A percentile compares a stretch with the other conserved stretches of the same genome.
Conservation (phyloP, 2,329 filamentous ascomycete genomes). For the Neoscytalidium dimidiatum region DNA sequence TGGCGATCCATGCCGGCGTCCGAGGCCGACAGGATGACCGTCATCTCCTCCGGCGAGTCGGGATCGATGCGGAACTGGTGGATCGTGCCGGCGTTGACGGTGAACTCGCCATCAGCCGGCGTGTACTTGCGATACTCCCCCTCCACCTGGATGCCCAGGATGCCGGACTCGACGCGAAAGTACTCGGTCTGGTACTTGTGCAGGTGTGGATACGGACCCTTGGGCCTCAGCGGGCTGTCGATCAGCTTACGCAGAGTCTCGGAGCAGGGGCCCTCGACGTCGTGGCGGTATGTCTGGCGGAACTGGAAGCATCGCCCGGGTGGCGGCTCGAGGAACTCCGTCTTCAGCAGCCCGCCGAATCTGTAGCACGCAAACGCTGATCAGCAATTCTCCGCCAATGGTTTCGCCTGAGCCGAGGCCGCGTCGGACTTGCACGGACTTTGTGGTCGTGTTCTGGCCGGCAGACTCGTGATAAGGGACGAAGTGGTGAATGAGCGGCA, state of each 20-base stretch:
- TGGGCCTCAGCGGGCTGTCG: constrained; percentile 9
- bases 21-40: constrained; percentile 27
- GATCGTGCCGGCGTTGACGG: constrained; percentile 22
- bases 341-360: constrained; percentile 27
- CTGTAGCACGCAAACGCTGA: constrained; percentile 20
- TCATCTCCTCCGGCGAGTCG: constrained; percentile 14
- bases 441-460: too few relatives aligned
- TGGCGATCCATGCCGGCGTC: constrained; percentile 31
- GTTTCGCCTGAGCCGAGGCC: too few relatives aligned
- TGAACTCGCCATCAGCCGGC: constrained; percentile 14
- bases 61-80: constrained; percentile 25
- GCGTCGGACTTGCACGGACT: too few relatives aligned
- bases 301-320: constrained; percentile 30
- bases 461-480: too few relatives aligned
- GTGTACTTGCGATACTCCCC: constrained; percentile 18
- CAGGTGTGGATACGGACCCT: constrained; percentile 29
- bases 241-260: constrained; percentile 24
- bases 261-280: constrained; percentile 21
- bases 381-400: too few relatives aligned
- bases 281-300: constrained; percentile 28
- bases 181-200: constrained; percentile 32
- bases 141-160: constrained; percentile 29
- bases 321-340: constrained; percentile 31
- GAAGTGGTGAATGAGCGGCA: too few relatives aligned
- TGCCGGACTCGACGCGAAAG: constrained; percentile 27